These are phyloP conservation scores for Dactylonectria macrodidyma DNA, from an alignment of 2,329 filamentous ascomycete genomes.

Conservation along the genomic window DNA sequence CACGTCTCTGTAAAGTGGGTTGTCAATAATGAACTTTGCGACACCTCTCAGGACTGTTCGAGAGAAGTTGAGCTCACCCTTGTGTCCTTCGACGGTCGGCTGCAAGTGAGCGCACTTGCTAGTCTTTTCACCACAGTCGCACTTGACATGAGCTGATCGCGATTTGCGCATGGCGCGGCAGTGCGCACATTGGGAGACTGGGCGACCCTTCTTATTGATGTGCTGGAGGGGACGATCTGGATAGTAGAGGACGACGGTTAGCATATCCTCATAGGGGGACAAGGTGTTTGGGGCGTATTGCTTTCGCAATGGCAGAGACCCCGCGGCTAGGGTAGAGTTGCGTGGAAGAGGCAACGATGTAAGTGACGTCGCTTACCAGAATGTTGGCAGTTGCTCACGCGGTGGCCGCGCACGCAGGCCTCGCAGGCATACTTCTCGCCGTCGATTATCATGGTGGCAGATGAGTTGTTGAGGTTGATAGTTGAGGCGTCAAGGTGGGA, in stretches of 20 bases:
- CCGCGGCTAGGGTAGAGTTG: background rate
- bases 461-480: constrained; percentile 27
- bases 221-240: constrained; percentile 91
- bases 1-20: constrained; percentile 68
- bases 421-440: constrained; percentile 99
- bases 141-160: constrained; percentile 93
- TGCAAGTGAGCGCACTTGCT: constrained; percentile 77
- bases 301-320: background rate
- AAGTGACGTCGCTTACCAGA: constrained; percentile 76
- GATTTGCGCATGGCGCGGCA: constrained; percentile 97
- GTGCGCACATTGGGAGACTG: constrained; percentile 97
- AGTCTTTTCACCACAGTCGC: constrained; percentile 95
- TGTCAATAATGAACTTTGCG: constrained; percentile 37
- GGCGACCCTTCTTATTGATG: constrained; percentile 97
- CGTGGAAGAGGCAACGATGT: constrained; percentile 22
- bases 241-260: constrained; percentile 37
- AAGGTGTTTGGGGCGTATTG: background rate
- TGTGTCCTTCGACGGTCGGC: constrained; percentile 70
- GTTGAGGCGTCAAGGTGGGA: constrained; percentile 25
- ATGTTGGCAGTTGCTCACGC: constrained; percentile 98
- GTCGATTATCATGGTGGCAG: constrained; percentile 81
- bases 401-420: constrained; percentile 97
- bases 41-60: constrained; percentile 22
- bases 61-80: constrained; percentile 62
- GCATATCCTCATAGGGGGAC: constrained; percentile 33